These are phyloP conservation scores for Gaultheria prostrata DNA, from an alignment of 148 eudicot genomes.

Conservation along the genomic window DNA sequence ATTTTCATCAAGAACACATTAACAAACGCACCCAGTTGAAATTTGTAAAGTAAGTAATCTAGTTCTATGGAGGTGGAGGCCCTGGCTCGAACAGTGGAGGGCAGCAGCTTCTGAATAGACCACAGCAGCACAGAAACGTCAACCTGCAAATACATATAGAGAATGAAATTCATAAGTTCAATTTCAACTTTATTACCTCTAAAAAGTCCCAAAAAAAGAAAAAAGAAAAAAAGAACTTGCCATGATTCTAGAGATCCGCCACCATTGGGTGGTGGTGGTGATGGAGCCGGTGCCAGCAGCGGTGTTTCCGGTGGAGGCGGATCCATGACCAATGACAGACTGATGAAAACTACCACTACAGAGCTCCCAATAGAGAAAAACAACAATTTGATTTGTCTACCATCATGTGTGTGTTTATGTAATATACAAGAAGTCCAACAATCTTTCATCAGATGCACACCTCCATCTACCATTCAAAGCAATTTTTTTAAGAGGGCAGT, in stretches of 20 bases:
- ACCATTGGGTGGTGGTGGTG: neutral
- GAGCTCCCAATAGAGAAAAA: neutral
- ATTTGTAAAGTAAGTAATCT: neutral
- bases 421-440: neutral
- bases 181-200: neutral
- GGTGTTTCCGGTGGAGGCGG: conserved; percentile 17
- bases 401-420: neutral
- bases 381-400: neutral
- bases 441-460: conserved; percentile 5
- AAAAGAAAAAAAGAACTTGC: neutral
- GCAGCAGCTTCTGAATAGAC: conserved; percentile 18
- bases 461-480: conserved; percentile 19
- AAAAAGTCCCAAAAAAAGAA: too few relatives aligned
- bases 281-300: conserved; percentile 12
- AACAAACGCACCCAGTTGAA: neutral
- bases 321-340: neutral
- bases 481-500: neutral
- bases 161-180: neutral
- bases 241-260: conserved; percentile 14
- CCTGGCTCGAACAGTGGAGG: conserved; percentile 22
- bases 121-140: conserved; percentile 18
- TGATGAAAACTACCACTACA: neutral
- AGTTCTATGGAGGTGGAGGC: conserved; percentile 18
- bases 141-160: neutral
- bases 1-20: neutral